Base-by-base conservation (phyloP, 129 eudicot species). In the Cynara cardunculus region DNA sequence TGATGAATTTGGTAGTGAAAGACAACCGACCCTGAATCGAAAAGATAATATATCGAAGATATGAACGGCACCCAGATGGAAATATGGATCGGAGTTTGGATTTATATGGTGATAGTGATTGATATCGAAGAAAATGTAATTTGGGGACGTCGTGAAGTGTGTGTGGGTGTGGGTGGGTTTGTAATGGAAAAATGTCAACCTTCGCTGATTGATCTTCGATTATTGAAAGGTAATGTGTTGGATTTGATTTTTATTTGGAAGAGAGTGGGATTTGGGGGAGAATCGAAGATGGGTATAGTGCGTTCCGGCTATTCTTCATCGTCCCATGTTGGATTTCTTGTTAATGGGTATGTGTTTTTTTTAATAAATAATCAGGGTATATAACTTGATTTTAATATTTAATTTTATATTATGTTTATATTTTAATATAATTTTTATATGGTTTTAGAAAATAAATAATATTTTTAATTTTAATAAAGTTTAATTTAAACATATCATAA, bases 161-260 rank as follows among this genome's bases (percentile, higher is more conserved):
- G 39, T 70, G 53, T 37, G 75, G 5, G 76, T 21, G 83, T 53
- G 64, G 22, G 12, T 31, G 70, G 25, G 30, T 44, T 49, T 30
- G 66, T 41, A 4, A 10, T 22, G 76, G 32, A 5, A 69, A 71
- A 79, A 71, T 71, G 83, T 71, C 83, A 79, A 79, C 71, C 16
- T 71, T 14, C 44, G 81, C 19, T 31, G 56, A 7, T 75, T 34
- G 62, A 56, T 56, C 69, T 71, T 13, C 3, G 75, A 70, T 71
- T 2, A 25, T 78, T 24, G 25, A 7, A 2, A 30, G 35, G 13
- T 66, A 22, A 39, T 66, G 34, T 22, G 66, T 37, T 66, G n/a
- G 81, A 77, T 77, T 77, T 44, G 19, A 37, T 53, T 2, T 44
- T 22, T 21, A 22, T 34, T 22, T 34, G 69, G 28, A 77, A 32